Conservation (phyloP, 257 asterid genomes). For the Penstemon davidsonii region DNA sequence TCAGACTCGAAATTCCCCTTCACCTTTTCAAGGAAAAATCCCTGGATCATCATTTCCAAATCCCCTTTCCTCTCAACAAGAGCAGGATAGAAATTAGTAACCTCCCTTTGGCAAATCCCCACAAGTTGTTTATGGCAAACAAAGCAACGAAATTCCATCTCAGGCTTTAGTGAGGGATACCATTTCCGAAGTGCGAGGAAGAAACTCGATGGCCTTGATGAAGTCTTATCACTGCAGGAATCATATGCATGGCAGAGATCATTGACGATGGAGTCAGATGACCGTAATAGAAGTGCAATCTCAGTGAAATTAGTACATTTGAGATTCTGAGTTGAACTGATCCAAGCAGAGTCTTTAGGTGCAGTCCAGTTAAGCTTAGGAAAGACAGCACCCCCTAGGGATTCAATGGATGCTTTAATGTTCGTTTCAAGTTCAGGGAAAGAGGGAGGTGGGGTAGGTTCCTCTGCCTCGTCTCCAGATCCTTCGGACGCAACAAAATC, state of each 20-base stretch:
- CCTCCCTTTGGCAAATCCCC: conserved; percentile 84
- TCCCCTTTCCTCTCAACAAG: conserved; percentile 51
- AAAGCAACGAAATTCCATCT: conserved; percentile 92
- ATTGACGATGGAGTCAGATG: conserved; percentile 77
- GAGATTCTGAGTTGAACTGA: conserved; percentile 68
- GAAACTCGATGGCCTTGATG: conserved; percentile 61
- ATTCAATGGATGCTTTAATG: conserved; percentile 57
- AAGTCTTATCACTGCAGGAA: conserved; percentile 55
- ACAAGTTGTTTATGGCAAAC: conserved; percentile 44
- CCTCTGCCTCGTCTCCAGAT: conserved; percentile 77
- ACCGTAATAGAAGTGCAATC: conserved; percentile 66
- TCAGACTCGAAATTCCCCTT: conserved; percentile 52
- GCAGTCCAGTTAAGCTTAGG: conserved; percentile 96
- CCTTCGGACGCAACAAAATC: conserved; percentile 56
- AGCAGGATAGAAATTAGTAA: conserved; percentile 74
- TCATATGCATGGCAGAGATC: conserved; percentile 85
- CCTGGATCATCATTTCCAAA: conserved; percentile 37
- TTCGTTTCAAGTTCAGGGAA: conserved; percentile 71
- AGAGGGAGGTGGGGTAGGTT: conserved; percentile 53
- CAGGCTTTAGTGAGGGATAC: conserved; percentile 69
- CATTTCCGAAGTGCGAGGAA: conserved; percentile 85
- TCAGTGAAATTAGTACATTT: conserved; percentile 74
- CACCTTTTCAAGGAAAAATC: conserved; percentile 46
- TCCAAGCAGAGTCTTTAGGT: conserved; percentile 94
- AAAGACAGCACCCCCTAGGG: conserved; percentile 82